Base-by-base conservation (phyloP, 1,284 basidiomycete species). In the Malassezia cuniculi region DNA sequence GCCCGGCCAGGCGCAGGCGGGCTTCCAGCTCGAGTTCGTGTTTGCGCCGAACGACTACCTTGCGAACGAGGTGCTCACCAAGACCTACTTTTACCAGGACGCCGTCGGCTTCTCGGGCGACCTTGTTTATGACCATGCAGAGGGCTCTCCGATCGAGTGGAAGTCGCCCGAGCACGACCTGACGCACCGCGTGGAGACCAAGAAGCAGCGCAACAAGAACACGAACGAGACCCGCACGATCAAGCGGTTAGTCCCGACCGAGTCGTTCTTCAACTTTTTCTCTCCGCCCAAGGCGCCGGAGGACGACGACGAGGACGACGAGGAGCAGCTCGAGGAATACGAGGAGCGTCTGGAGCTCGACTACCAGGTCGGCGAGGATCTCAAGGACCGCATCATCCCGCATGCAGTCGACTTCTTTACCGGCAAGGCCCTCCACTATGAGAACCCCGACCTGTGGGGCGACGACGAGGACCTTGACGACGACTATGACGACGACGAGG, bases 291-390 rank as follows among this genome's bases (percentile, higher is more conserved):
- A 52, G 46, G 61, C 63, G 11, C 63, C 61, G 36, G 54, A 56
- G 15, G 57, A 57, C 34, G 60, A 62, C 17, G 59, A 57, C 18
- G 57, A 47, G 27, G 59, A 59, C 31, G 37, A 50, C 10, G 57
- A 59, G 36, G 48, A 50, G 25, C 35, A 41, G 31, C 29, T 50
- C 10, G 48, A 50, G 12, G 55, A 55, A 31, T 75, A 95, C 41
- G 87, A 94, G 69, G 81, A 82, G 69, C 41, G 84, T 64, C 76
- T 97, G 37, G 90, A 94, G 74, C 74, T 89, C 52, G 90, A 97
- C 72, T 95, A 94, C 71, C 89, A 94, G 74, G 82, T 95, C 60
- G 90, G 89, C 36, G 90, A 95, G 73, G 90, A 97, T 70, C 73
- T 97, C 63, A 95, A 95, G 74, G 90, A 95, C 70, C 83, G 87